A percentile compares a stretch with the other conserved stretches of the same genome.
phyloP scores from a whole-genome alignment of 1,284 basidiomycete species.

The Ceraceosorus guamensis region DNA sequence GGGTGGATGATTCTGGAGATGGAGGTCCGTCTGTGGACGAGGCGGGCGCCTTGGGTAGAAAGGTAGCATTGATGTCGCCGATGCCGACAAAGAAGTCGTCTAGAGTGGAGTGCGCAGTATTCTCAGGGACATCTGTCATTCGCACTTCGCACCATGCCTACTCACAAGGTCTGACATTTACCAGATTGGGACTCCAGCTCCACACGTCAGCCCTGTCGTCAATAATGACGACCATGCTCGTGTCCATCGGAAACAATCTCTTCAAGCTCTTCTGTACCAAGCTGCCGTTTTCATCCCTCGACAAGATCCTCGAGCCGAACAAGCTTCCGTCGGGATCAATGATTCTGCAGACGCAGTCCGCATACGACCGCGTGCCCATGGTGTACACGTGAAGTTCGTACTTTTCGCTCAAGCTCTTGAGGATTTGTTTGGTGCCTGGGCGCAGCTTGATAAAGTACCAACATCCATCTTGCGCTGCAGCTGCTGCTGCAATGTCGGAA shows the following conservation, averaged over 20 bases:
- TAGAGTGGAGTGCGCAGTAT: conserved; percentile 41
- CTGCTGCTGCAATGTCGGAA: conserved; percentile 13
- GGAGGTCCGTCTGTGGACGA: conserved; percentile 7
- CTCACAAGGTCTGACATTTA: conserved; percentile 93
- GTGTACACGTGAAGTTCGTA: conserved; percentile 99
- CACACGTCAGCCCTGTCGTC: conserved; percentile 97
- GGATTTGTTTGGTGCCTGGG: conserved; percentile 76
- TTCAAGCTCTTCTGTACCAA: conserved; percentile 83
- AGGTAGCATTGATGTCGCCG: conserved; percentile 92
- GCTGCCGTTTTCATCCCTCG: conserved; percentile 75
- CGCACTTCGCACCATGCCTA: conserved; percentile 18
- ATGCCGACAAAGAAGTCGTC: conserved; percentile 98
- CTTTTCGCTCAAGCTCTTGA: conserved; percentile 63
- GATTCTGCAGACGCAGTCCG: conserved; percentile 84
- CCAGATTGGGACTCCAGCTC: conserved; percentile 84
- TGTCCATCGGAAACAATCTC: conserved; percentile 81
- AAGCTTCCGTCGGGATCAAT: conserved; percentile 81
- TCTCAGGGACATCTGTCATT: not conserved
- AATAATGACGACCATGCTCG: conserved; percentile 97
- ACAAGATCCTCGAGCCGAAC: conserved; percentile 81
- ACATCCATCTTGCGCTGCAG: conserved; percentile 54
- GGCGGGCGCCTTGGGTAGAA: conserved; percentile 62
- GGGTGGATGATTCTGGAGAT: not conserved
- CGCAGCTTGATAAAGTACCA: conserved; percentile 94
- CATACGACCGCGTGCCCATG: conserved; percentile 96